phyloP scores from a whole-genome alignment of 139 green algal genomes.

The Gonium pectorale region DNA sequence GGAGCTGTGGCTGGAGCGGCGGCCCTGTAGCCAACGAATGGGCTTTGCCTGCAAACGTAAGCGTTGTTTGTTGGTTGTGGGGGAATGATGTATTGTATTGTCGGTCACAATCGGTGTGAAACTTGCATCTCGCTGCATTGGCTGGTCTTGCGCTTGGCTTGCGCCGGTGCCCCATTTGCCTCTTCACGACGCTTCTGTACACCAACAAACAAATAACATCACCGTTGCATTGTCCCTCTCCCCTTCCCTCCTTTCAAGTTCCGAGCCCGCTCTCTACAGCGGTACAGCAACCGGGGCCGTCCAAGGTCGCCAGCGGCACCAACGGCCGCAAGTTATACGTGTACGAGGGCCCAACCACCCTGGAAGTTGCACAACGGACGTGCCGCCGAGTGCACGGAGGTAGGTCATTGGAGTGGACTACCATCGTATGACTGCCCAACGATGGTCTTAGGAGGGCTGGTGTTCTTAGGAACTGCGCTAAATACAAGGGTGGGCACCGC shows the following conservation, averaged over 20 bases:
- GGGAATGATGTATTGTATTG: no score
- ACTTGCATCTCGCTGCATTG: no score
- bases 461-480: no score
- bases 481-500: no score
- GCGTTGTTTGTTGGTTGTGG: no score
- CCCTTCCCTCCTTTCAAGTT: background rate
- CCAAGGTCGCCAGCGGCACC: background rate
- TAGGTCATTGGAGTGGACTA: background rate
- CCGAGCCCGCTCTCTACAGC: background rate
- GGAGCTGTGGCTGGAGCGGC: background rate
- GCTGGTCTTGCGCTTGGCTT: no score
- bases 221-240: no score
- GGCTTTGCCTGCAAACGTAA: constrained; percentile 10
- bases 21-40: background rate
- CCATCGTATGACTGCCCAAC: no score
- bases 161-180: no score
- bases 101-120: no score
- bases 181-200: no score
- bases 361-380: background rate
- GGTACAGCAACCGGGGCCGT: background rate
- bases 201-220: background rate
- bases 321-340: background rate
- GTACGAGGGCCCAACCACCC: background rate
- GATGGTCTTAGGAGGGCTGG: no score
- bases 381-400: constrained; percentile 5